Evolutionary conservation across 352 stramenopile species (phyloP).

Genomic region (Phytopythium kandeliae): DNA sequence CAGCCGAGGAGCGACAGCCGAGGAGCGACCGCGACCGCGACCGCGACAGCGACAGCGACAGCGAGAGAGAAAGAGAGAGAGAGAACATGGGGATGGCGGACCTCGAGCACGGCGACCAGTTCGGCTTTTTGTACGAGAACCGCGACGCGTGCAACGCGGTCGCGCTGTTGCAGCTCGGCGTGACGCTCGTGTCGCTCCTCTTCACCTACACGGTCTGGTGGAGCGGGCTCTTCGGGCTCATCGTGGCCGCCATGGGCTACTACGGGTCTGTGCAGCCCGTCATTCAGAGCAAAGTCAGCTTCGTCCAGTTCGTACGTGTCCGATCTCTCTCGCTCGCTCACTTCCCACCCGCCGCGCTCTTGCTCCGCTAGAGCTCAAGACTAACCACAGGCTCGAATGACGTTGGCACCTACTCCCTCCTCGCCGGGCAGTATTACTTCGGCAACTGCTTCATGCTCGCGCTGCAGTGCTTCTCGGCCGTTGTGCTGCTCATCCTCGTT

Average conservation of each 20-base stretch:
- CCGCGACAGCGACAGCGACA: too few species aligned
- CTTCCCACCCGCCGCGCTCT: too few species aligned
- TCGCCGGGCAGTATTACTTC: conserved; percentile 86
- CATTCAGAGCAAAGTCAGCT: conserved; percentile 86
- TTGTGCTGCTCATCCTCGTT: conserved; percentile 70
- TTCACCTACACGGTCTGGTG: conserved; percentile 85
- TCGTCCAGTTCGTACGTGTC: conserved; percentile 77
- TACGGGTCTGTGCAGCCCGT: conserved; percentile 78
- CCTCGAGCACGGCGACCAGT: conserved; percentile 62
- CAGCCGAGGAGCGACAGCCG: too few species aligned
- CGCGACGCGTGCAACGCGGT: conserved; percentile 80
- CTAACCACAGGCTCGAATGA: too few species aligned
- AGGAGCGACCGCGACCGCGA: too few species aligned
- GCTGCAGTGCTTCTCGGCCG: conserved; percentile 62
- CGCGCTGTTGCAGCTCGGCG: conserved; percentile 62
- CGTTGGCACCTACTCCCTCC: too few species aligned
- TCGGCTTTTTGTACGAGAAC: conserved; percentile 81
- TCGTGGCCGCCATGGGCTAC: conserved; percentile 77
- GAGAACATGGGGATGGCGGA: conserved; percentile 44
- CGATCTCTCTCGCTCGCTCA: neutral
- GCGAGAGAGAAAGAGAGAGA: too few species aligned
- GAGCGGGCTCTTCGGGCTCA: conserved; percentile 66
- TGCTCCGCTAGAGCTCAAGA: too few species aligned
- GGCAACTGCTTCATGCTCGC: conserved; percentile 85
- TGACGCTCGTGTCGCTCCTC: conserved; percentile 65